Evolutionary conservation across 495 filamentous ascomycete species (phyloP).

Genomic region (Neurospora terricola): DNA sequence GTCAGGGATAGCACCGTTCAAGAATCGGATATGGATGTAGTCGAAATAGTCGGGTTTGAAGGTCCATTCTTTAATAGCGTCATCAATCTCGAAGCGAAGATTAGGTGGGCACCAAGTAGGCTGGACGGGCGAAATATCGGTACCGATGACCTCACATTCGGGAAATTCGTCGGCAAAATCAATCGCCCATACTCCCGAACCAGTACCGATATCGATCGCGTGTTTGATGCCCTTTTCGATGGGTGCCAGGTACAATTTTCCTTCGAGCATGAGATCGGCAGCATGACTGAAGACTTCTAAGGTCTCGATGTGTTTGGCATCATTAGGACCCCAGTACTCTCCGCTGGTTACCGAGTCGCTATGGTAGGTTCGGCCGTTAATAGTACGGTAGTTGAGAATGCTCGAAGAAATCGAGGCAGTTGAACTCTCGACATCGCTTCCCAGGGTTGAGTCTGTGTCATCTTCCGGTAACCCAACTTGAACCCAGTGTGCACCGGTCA

Average conservation of each 20-base stretch:
- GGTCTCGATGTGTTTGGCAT: background rate
- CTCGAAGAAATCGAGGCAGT: constrained; percentile 34
- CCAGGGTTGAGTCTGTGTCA: background rate
- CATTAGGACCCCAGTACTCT: background rate
- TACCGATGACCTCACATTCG: constrained; percentile 29
- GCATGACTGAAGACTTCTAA: background rate
- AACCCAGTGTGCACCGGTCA: background rate
- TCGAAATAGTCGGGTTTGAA: constrained; percentile 37
- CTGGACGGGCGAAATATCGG: constrained; percentile 45
- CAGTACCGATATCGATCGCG: constrained; percentile 13
- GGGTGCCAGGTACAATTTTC: background rate
- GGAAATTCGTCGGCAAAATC: constrained; percentile 17
- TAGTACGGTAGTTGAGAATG: constrained; percentile 31
- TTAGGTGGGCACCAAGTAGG: constrained; percentile 46
- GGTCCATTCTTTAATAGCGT: constrained; percentile 45
- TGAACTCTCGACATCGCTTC: constrained; percentile 6
- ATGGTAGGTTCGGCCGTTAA: constrained; percentile 28
- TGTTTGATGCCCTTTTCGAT: background rate
- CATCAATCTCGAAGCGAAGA: constrained; percentile 42
- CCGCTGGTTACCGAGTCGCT: constrained; percentile 5
- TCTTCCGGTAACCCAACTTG: background rate
- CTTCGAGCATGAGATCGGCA: background rate
- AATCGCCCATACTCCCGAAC: constrained; percentile 18
- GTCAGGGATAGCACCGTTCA: constrained; percentile 41
- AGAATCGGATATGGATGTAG: constrained; percentile 43